Base-by-base conservation (phyloP, 768 basidiomycete species). In the Tephrocybe sp. region DNA sequence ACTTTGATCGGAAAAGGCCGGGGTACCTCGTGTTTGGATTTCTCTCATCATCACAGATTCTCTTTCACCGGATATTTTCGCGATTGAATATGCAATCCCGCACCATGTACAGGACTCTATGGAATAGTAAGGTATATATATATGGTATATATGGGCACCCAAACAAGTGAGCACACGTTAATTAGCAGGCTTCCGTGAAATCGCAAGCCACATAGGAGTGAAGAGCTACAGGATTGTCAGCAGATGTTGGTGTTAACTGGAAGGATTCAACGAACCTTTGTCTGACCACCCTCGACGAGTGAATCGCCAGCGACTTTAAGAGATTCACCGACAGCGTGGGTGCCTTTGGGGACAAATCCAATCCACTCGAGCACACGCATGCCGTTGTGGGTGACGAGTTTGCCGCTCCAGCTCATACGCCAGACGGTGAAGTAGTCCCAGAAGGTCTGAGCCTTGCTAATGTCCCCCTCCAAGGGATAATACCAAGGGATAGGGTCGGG, bases 381-480 rank as follows among this genome's bases (percentile, higher is more conserved):
- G 0, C 77, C 83, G 50, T 83, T 89, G 60, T 94, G 93, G 33
- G 86, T 93, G 45, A 97, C 77, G 36, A 92, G 65, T 63, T 80
- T 80, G 19, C 97, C 97, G 53, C 86, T 83, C 79, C 80, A 84
- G 68, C 89, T 92, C 76, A 89, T 95, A 45, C 94, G 78, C 86
- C 87, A 91, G 29, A 91, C 87, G 9, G 86, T 89, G 56, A 93
- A 72, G 55, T 83, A 84, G 65, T 97, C 97, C 90, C 92, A 97
- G 29, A 82, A 62, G 1, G 94, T 97, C 73, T 99, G 95, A 2
- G 92, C 88, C 69, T 97, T 97, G 55, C 70, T 61, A 54, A 97
- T 76, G 66, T 99, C 91, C 54, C 97, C 95, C 68, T 97, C 94
- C 22, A 98, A 78, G 0, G 94, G 94, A 69, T 97, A 98, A 70